Base-by-base conservation (phyloP, 306 rosid genomes). In the Phaseolus lunatus region DNA sequence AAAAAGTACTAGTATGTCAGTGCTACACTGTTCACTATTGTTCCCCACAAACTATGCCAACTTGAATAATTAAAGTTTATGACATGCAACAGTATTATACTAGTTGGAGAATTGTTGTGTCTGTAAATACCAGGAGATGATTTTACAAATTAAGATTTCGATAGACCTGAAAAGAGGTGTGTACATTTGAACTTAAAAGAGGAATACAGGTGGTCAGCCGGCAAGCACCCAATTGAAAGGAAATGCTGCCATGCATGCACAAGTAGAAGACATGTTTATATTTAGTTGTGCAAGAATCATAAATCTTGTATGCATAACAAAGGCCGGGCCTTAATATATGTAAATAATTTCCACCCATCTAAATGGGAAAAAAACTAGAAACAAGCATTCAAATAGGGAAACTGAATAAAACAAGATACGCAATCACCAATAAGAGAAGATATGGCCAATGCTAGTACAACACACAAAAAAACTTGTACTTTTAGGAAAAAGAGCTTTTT, bases 21-120 rank as follows among this genome's bases (percentile, higher is more conserved):
- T 23, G 29, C 68, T n/a, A 31, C 57, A 59, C 53, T 22, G 9
- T 33, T 67, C 15, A n/a, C 24, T 10, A 15, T 31, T 54, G 13
- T 62, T 48, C 47, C 31, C 12, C 73, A 39, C 24, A 76, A 62
- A 70, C 78, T 23, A 63, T 29, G 23, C 47, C 48, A 52, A 79
- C 73, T 62, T 52, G 19, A 43, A 47, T 16, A 31, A 47, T 9
- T 57, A 6, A 12, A 66, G 37, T 70, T 65, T 20, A 52, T 64
- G 58, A 45, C 68, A 72, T 5, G 58, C 16, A 72, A 39, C 31
- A 41, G 33, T 39, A 37, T 24, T 14, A 61, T 35, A 49, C 50
- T 12, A 77, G 75, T 15, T 14, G 39, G 20, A 69, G 67, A 63
- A 48, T 15, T 19, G 11, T 14, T 7, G 20, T n/a, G 15, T n/a